A percentile compares a stretch with the other conserved stretches of the same genome.
Conservation (phyloP, 2,329 filamentous ascomycete genomes). For the Ambrosiella cleistominuta region DNA sequence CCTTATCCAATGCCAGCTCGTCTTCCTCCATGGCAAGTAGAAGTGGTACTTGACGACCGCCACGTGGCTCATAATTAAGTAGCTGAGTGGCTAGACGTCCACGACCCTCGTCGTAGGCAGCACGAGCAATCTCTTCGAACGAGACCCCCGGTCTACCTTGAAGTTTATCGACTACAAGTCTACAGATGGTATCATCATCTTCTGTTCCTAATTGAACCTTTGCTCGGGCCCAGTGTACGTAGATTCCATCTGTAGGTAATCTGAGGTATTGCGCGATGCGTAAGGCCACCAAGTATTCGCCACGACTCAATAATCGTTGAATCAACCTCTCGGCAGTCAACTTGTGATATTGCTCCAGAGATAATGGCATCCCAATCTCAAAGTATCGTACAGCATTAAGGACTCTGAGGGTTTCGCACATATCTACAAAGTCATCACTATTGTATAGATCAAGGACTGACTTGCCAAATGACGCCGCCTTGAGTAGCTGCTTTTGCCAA, state of each 20-base stretch:
- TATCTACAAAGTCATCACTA: slow-evolving; percentile 96
- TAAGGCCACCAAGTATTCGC: slow-evolving; percentile 80
- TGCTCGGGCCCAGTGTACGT: slow-evolving; percentile 90
- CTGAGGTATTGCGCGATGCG: slow-evolving; percentile 75
- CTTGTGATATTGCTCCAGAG: slow-evolving; percentile 84
- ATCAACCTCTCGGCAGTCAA: slow-evolving; percentile 82
- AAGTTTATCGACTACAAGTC: slow-evolving; percentile 69
- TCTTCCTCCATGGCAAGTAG: slow-evolving; percentile 92
- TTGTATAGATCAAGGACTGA: slow-evolving; percentile 95
- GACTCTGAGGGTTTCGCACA: slow-evolving; percentile 85
- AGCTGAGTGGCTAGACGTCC: slow-evolving; percentile 76
- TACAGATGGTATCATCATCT: slow-evolving; percentile 76
- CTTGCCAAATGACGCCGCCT: slow-evolving; percentile 92
- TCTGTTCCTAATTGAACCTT: slow-evolving; percentile 76
- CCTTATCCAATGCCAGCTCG: slow-evolving; percentile 85
- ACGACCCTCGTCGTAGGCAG: slow-evolving; percentile 87
- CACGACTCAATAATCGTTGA: slow-evolving; percentile 66
- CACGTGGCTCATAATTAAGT: slow-evolving; percentile 82
- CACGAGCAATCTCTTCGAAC: slow-evolving; percentile 81
- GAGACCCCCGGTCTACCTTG: slow-evolving; percentile 82
- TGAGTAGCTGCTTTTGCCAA: slow-evolving; percentile 92
- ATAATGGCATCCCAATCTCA: slow-evolving; percentile 74
- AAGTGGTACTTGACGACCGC: slow-evolving; percentile 88
- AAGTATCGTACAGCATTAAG: slow-evolving; percentile 86
- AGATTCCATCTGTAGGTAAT: slow-evolving; percentile 74